A percentile compares a stretch with the other conserved stretches of the same genome.
Conservation (phyloP, 352 stramenopile species). For the Pythium utonaiense region DNA sequence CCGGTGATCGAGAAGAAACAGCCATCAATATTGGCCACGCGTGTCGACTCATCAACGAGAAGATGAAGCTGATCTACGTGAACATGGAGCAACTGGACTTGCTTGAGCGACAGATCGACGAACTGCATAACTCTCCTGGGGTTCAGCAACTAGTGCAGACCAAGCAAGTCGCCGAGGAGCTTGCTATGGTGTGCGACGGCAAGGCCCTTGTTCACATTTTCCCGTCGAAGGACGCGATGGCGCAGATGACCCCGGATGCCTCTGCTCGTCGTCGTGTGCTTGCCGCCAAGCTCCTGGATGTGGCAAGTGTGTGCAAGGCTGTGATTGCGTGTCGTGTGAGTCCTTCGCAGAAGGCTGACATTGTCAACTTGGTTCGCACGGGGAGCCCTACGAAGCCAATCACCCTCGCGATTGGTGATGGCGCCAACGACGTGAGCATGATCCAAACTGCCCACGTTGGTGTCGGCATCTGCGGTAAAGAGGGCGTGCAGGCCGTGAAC, state of each 20-base stretch:
- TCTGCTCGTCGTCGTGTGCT: background rate
- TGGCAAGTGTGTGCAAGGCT: slow-evolving; percentile 66
- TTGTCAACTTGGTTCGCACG: slow-evolving; percentile 62
- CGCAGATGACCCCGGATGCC: background rate
- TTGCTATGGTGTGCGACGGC: slow-evolving; percentile 67
- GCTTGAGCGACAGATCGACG: too few relatives aligned
- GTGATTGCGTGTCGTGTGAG: slow-evolving; percentile 84
- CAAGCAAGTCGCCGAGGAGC: too few relatives aligned
- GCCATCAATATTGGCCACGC: slow-evolving; percentile 94
- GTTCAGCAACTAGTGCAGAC: too few relatives aligned
- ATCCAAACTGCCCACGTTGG: slow-evolving; percentile 90
- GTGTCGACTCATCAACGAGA: slow-evolving; percentile 83
- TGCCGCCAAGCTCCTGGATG: slow-evolving; percentile 62
- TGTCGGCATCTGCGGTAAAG: slow-evolving; percentile 89
- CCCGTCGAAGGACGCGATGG: background rate
- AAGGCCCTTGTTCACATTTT: slow-evolving; percentile 21
- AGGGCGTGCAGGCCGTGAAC: slow-evolving; percentile 96
- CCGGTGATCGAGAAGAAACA: slow-evolving; percentile 92
- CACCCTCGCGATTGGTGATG: slow-evolving; percentile 91
- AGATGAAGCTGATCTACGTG: slow-evolving; percentile 78
- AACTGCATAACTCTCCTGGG: too few relatives aligned
- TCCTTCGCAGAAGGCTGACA: slow-evolving; percentile 76
- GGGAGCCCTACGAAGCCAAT: slow-evolving; percentile 45
- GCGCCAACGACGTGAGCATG: slow-evolving; percentile 95
- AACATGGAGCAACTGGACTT: too few relatives aligned